phyloP scores from a whole-genome alignment of 371 early-diverging fungal genomes.

The Phascolomyces articulosus region DNA sequence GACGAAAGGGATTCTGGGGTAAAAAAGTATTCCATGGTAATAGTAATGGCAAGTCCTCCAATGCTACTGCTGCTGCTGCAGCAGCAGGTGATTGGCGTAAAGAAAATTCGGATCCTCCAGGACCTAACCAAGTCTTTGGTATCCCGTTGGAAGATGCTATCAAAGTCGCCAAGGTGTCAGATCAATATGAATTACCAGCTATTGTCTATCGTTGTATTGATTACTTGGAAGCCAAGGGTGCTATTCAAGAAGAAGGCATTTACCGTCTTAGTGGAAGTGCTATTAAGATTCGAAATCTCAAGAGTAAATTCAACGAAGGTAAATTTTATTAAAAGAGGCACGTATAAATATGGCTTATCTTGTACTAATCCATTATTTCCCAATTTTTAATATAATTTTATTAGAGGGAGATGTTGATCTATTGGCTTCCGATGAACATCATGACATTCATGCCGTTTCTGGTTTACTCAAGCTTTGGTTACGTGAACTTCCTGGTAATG shows the following conservation, averaged over 20 bases:
- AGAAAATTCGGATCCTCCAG: slow-evolving; percentile 14
- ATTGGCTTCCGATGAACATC: slow-evolving; percentile 52
- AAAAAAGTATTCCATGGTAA: slow-evolving; percentile 32
- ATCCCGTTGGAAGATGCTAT: slow-evolving; percentile 71
- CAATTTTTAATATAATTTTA: not conserved
- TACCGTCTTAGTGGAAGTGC: slow-evolving; percentile 90
- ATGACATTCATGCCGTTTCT: slow-evolving; percentile 92
- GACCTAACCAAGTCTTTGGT: slow-evolving; percentile 70
- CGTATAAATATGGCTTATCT: too few relatives aligned
- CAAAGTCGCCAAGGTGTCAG: slow-evolving; percentile 62
- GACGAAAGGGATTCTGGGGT: slow-evolving; percentile 28
- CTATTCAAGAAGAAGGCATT: slow-evolving; percentile 91
- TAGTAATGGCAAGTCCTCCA: slow-evolving; percentile 11
- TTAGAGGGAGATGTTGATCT: slow-evolving; percentile 46
- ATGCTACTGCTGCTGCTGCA: too few relatives aligned
- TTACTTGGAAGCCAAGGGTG: slow-evolving; percentile 85
- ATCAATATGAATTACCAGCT: slow-evolving; percentile 83
- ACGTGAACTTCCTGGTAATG: slow-evolving; percentile 85
- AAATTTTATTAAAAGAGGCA: slow-evolving; percentile 4
- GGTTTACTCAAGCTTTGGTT: slow-evolving; percentile 92
- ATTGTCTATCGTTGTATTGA: slow-evolving; percentile 95
- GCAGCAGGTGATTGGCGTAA: slow-evolving; percentile 6
- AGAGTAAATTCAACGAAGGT: slow-evolving; percentile 77
- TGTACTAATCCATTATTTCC: too few relatives aligned
- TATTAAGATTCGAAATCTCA: slow-evolving; percentile 70